Evolutionary conservation across 2,329 filamentous ascomycete genomes (phyloP), one percentile per base, ranked within the genome.

Genomic region (Exophiala alcalophila): DNA sequence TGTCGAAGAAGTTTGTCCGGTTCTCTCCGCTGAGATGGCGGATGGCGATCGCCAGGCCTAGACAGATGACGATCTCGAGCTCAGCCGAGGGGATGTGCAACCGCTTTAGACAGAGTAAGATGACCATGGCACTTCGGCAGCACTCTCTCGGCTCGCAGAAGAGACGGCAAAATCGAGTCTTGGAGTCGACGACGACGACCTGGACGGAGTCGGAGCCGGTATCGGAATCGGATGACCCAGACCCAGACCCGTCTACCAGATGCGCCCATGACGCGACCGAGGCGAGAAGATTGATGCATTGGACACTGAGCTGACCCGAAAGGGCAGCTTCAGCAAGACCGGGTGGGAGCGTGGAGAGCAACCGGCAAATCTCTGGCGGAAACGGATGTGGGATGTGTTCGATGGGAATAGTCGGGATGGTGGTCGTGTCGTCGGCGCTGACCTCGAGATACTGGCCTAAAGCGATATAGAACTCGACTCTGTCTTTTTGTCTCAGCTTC

Each of bases 21-120:
- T 50, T 47, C 36, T 50, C 39, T 23, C 40, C 43, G 15, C 48
- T 50, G 12, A 50, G 29, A 23, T 50, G 48, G 8, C 48, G 43
- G 11, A 47, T 37, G 12, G 40, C 32, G 16, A 43, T 47, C 14
- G 44, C 40, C 11, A 50, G 32, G 15, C 48, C 48, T 16, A 47
- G 25, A 15, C 35, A 37, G 8, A 46, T 47, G 28, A 50, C 36
- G 15, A 44, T 35, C 28, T 50, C 48, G 10, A 50, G n/a, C n/a
- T n/a, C n/a, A 7, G 7, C 48, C 48, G 10, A 33, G 27, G 4
- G 48, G 39, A 3, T 37, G 14, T 5, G 37, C 33, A 6, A 32
- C 6, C 48, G 40, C 26, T 40, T 35, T 3, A 50, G 39, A 15
- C 40, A 40, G 21, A 50, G 35, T 3, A 44, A 25, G n/a, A 50